A percentile compares a stretch with the other conserved stretches of the same genome.
Evolutionary conservation across 208 protist genomes (phyloP).

Genomic region (Leishmania tarentolae): DNA sequence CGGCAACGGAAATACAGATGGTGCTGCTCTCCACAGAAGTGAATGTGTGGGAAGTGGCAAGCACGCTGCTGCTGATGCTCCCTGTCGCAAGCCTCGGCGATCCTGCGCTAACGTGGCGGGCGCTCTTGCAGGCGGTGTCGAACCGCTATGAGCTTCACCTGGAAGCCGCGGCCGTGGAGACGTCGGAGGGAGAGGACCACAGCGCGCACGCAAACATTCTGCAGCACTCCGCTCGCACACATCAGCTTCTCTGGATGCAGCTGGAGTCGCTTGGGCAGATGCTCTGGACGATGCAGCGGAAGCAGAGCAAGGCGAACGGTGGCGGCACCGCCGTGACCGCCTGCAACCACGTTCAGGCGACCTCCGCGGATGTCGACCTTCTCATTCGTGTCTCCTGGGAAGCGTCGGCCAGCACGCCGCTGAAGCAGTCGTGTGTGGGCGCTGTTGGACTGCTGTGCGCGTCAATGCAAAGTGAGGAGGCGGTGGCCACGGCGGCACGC

Average conservation of each 20-base stretch:
- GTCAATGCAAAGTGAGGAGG: constrained; percentile 41
- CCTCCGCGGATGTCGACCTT: constrained; percentile 57
- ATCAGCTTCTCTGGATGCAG: constrained; percentile 70
- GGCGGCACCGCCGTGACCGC: constrained; percentile 18
- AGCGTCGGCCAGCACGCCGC: constrained; percentile 33
- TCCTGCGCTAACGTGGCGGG: constrained; percentile 57
- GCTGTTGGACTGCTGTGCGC: constrained; percentile 48
- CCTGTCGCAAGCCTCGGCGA: constrained; percentile 54
- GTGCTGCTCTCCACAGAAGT: constrained; percentile 70
- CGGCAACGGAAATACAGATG: constrained; percentile 64
- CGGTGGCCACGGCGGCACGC: constrained; percentile 39
- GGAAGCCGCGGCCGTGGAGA: constrained; percentile 22
- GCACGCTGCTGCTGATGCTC: constrained; percentile 76
- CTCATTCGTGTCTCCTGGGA: constrained; percentile 72
- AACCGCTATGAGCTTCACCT: constrained; percentile 44
- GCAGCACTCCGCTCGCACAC: constrained; percentile 42
- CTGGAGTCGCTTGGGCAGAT: constrained; percentile 69
- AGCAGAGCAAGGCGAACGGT: constrained; percentile 42
- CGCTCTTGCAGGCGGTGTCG: constrained; percentile 45
- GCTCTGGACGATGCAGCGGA: constrained; percentile 80
- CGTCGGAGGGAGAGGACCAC: not conserved
- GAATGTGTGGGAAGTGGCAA: constrained; percentile 67
- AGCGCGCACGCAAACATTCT: constrained; percentile 15
- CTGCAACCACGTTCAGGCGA: constrained; percentile 46
- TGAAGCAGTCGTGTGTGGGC: constrained; percentile 60